phyloP scores from a whole-genome alignment of 2,329 filamentous ascomycete species.

The Zymoseptoria ardabiliae region DNA sequence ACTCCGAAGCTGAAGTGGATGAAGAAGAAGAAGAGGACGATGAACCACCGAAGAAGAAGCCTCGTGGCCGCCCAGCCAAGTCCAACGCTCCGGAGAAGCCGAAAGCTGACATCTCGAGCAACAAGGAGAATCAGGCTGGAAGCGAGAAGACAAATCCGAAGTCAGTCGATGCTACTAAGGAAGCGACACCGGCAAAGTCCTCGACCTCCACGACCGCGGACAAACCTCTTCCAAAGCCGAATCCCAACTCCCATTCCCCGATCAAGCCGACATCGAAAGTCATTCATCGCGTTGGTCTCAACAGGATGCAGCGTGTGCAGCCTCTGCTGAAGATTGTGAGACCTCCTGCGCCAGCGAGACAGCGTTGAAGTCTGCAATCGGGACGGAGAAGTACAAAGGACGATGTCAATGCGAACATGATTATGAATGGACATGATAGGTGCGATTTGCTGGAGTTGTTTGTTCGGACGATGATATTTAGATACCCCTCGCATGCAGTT shows the following conservation, averaged over 20 bases:
- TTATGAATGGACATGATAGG: not conserved
- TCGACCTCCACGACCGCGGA: slow-evolving; percentile 3
- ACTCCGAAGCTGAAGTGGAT: slow-evolving; percentile 7
- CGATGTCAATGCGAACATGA: not conserved
- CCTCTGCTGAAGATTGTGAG: slow-evolving; percentile 31
- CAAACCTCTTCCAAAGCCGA: slow-evolving; percentile 5
- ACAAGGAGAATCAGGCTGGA: not conserved
- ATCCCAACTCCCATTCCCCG: slow-evolving; percentile 12
- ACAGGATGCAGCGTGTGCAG: slow-evolving; percentile 40
- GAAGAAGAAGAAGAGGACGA: slow-evolving; percentile 6
- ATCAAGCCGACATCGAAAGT: slow-evolving; percentile 25
- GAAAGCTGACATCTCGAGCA: not conserved
- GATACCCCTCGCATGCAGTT: not conserved
- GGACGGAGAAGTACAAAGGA: not conserved
- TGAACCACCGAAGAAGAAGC: slow-evolving; percentile 35
- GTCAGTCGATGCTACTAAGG: not conserved
- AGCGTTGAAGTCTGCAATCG: slow-evolving; percentile 2
- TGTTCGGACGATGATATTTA: not conserved
- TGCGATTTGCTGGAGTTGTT: not conserved
- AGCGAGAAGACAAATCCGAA: slow-evolving; percentile 6
- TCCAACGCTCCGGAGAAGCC: slow-evolving; percentile 1
- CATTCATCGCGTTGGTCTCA: slow-evolving; percentile 41
- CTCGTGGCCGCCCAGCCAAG: slow-evolving; percentile 31
- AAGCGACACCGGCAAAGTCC: not conserved
- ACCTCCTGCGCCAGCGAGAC: slow-evolving; percentile 10